Conservation (phyloP, 2,329 filamentous ascomycete genomes). For the Aspergillus tamarii region DNA sequence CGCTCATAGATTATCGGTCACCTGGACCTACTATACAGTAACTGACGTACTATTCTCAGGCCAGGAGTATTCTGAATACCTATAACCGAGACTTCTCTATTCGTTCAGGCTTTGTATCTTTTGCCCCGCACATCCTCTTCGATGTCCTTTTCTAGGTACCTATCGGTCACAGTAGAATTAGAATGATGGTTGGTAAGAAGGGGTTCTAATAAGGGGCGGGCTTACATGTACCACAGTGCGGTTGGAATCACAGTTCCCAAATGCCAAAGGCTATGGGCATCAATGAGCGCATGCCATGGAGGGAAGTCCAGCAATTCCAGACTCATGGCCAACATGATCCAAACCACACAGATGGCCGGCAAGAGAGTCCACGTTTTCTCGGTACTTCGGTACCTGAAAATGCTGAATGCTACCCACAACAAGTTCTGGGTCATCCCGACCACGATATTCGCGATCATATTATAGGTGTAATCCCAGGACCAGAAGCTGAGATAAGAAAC, state of each 20-base stretch:
- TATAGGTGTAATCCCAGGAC: slow-evolving; percentile 94
- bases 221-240: slow-evolving; percentile 92
- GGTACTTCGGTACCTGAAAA: slow-evolving; percentile 67
- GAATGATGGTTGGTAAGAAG: slow-evolving; percentile 18
- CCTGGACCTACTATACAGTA: slow-evolving; percentile 16
- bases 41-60: slow-evolving; percentile 1
- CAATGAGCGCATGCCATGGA: slow-evolving; percentile 77
- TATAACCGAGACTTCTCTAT: background rate
- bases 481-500: slow-evolving; percentile 83
- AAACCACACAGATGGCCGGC: slow-evolving; percentile 88
- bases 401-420: slow-evolving; percentile 85
- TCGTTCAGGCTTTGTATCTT: slow-evolving; percentile 67
- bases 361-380: slow-evolving; percentile 79
- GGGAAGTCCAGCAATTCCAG: slow-evolving; percentile 94
- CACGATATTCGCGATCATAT: slow-evolving; percentile 92
- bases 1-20: slow-evolving; percentile 11
- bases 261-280: slow-evolving; percentile 97
- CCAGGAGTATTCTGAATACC: background rate
- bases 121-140: slow-evolving; percentile 76
- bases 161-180: slow-evolving; percentile 44
- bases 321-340: slow-evolving; percentile 92
- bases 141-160: slow-evolving; percentile 84
- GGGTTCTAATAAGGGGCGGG: background rate
- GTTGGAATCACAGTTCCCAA: slow-evolving; percentile 86
- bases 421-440: slow-evolving; percentile 78